A percentile compares a stretch with the other conserved stretches of the same genome.
Conservation (phyloP, 192 early-diverging fungal species). For the Umbelopsis ramanniana region DNA sequence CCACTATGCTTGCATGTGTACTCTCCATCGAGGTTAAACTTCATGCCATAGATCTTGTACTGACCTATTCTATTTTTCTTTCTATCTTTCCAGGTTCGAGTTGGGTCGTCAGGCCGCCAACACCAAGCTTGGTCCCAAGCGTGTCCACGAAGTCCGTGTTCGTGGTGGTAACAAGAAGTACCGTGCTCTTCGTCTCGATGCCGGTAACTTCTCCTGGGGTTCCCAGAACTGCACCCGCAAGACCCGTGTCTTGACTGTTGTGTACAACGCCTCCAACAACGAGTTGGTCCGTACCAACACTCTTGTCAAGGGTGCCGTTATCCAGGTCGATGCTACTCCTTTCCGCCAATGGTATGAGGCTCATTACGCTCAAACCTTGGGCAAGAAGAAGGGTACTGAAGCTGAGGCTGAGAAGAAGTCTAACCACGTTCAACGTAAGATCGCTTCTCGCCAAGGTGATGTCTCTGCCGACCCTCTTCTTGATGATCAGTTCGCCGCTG, state of each 20-base stretch:
- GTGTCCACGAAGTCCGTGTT: conserved; percentile 94
- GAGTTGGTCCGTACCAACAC: conserved; percentile 99
- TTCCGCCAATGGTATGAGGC: conserved; percentile 99
- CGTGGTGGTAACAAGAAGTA: conserved; percentile 99
- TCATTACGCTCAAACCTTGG: conserved; percentile 91
- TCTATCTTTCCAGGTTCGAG: conserved; percentile 80
- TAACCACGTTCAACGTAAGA: conserved; percentile 88
- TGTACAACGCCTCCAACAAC: conserved; percentile 99
- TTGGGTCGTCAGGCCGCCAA: conserved; percentile 97
- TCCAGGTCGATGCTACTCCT: conserved; percentile 98
- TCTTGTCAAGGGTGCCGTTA: conserved; percentile 96
- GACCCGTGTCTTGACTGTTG: conserved; percentile 94
- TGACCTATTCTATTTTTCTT: neutral
- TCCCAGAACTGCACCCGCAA: conserved; percentile 95
- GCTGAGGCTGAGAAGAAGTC: conserved; percentile 82
- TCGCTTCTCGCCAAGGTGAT: conserved; percentile 80
- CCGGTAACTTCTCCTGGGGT: conserved; percentile 98
- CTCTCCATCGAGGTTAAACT: no score
- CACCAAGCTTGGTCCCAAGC: conserved; percentile 97
- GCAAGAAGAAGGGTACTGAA: conserved; percentile 74
- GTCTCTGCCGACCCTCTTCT: conserved; percentile 86
- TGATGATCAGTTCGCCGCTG: conserved; percentile 94
- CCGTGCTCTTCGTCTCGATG: conserved; percentile 96
- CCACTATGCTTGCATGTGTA: no score
- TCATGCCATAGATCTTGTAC: neutral